Conservation (phyloP, 73 alveolate genomes). For the Paramecium bursaria region DNA sequence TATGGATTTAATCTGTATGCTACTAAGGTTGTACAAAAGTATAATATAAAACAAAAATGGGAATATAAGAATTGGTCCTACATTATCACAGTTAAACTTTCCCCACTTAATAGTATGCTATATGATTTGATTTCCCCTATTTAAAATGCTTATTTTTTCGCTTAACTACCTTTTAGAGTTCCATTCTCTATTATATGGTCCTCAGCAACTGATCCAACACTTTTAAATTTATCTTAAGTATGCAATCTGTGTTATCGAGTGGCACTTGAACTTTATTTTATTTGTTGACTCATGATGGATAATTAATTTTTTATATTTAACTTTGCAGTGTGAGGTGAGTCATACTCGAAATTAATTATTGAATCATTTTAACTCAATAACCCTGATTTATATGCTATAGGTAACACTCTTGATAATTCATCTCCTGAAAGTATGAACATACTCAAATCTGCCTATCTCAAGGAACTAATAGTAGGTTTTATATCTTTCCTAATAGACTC, state of each 20-base stretch:
- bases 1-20: slow-evolving; percentile 31
- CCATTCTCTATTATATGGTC: not conserved
- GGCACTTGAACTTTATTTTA: slow-evolving; percentile 3
- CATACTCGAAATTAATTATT: not conserved
- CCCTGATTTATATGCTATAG: slow-evolving; percentile 54
- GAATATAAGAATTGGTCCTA: slow-evolving; percentile 44
- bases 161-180: not conserved
- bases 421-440: slow-evolving; percentile 60
- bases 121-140: slow-evolving; percentile 20
- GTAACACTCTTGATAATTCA: slow-evolving; percentile 56
- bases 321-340: slow-evolving; percentile 24
- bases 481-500: slow-evolving; percentile 56
- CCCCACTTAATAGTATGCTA: slow-evolving; percentile 63
- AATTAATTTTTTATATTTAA: slow-evolving; percentile 29
- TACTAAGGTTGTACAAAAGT: slow-evolving; percentile 51
- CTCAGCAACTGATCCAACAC: slow-evolving; percentile 11
- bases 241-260: not conserved
- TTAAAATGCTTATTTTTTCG: not conserved
- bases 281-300: not conserved
- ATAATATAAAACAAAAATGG: slow-evolving; percentile 55
- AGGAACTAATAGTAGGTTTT: not conserved
- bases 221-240: not conserved
- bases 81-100: slow-evolving; percentile 18
- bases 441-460: slow-evolving; percentile 54
- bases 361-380: slow-evolving; percentile 11